Conservation (phyloP, 108 stramenopile genomes). For the Epithemia pelagica region DNA sequence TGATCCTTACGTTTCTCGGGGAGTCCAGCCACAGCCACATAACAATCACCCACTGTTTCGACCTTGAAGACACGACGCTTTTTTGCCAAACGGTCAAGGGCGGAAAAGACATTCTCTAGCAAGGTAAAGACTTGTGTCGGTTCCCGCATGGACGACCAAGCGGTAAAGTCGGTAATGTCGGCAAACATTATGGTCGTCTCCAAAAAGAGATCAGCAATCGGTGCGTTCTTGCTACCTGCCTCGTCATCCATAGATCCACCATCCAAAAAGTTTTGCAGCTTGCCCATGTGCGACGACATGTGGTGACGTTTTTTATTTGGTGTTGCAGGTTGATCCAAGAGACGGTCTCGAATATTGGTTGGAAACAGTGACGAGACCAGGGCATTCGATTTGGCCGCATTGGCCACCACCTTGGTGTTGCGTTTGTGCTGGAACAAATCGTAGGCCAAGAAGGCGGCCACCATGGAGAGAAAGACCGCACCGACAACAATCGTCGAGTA, state of each 20-base stretch:
- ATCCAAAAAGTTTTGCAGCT: not conserved
- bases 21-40: conserved; percentile 10
- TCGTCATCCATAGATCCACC: conserved; percentile 1
- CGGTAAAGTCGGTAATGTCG: conserved; percentile 10
- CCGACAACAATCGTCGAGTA: not conserved
- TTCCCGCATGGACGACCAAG: conserved; percentile 15
- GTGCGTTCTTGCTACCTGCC: not conserved
- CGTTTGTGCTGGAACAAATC: not conserved
- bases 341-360: conserved; percentile 15
- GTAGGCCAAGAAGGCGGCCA: not conserved
- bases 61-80: conserved; percentile 24
- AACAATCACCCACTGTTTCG: conserved; percentile 39
- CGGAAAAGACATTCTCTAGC: conserved; percentile 22
- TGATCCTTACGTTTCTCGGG: conserved; percentile 13
- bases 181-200: conserved; percentile 11
- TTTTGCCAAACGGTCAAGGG: conserved; percentile 25
- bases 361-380: conserved; percentile 9
- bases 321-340: conserved; percentile 9
- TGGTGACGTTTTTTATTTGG: not conserved
- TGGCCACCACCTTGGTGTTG: not conserved
- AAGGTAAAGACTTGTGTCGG: conserved; percentile 27
- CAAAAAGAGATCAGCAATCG: conserved; percentile 12
- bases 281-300: not conserved
- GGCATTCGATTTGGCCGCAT: conserved; percentile 1
- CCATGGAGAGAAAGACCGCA: not conserved